Evolutionary conservation across 306 rosid species (phyloP).

Genomic region (Abrus precatorius): DNA sequence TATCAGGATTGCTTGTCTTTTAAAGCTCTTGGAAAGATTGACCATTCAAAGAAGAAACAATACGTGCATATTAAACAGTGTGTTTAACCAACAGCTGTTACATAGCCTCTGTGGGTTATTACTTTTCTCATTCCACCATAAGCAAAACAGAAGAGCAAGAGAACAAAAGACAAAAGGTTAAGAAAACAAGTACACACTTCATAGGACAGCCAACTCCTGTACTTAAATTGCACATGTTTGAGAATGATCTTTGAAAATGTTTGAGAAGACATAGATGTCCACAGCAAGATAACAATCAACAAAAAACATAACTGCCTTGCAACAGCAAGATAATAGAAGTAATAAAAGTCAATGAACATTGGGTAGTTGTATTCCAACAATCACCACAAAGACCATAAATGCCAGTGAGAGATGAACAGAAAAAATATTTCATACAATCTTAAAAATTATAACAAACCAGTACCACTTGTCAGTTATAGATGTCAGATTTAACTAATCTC

Average conservation of each 20-base stretch:
- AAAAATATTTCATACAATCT: neutral
- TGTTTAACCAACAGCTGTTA: neutral
- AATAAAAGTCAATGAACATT: neutral
- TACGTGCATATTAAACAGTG: neutral
- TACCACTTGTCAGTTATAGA: constrained; percentile 5
- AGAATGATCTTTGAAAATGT: constrained; percentile 11
- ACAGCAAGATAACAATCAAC: neutral
- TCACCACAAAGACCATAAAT: no score
- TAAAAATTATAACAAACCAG: neutral
- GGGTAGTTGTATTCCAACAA: no score
- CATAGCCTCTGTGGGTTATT: neutral
- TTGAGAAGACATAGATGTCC: neutral
- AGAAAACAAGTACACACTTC: neutral
- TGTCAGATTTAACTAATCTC: constrained; percentile 4
- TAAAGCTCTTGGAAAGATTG: constrained; percentile 23
- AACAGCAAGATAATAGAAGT: constrained; percentile 17
- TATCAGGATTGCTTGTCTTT: neutral
- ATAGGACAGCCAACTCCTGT: neutral
- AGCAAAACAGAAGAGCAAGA: neutral
- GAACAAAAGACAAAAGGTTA: neutral
- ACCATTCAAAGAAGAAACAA: constrained; percentile 18
- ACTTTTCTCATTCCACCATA: constrained; percentile 25
- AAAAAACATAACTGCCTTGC: neutral
- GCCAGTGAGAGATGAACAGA: no score
- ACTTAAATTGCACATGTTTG: neutral